phyloP scores from a whole-genome alignment of 2,329 filamentous ascomycete genomes.

The Sporothrix schenckii region DNA sequence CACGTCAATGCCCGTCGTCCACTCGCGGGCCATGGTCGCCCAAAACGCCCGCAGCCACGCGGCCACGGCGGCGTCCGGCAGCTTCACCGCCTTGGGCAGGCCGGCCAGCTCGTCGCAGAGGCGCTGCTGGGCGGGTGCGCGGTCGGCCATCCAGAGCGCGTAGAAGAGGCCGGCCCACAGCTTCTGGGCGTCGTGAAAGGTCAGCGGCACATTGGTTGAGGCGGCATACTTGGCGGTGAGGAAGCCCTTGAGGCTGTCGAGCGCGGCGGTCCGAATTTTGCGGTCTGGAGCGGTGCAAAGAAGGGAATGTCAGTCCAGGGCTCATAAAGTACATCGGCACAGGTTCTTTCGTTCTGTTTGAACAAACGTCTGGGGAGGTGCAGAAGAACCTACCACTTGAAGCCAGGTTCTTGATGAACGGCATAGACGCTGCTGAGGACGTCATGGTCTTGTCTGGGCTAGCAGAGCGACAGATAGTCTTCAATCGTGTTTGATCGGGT shows the following conservation, averaged over 20 bases:
- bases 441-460: slow-evolving; percentile 41
- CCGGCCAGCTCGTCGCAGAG: slow-evolving; percentile 77
- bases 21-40: slow-evolving; percentile 70
- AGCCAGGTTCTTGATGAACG: slow-evolving; percentile 81
- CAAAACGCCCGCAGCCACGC: slow-evolving; percentile 68
- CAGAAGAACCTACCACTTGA: slow-evolving; percentile 69
- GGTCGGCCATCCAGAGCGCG: slow-evolving; percentile 91
- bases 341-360: neutral
- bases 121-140: slow-evolving; percentile 80
- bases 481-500: neutral
- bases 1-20: slow-evolving; percentile 70
- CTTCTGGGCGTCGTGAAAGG: slow-evolving; percentile 74
- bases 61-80: slow-evolving; percentile 53
- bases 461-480: neutral
- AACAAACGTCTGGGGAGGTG: neutral
- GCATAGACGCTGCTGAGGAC: slow-evolving; percentile 56
- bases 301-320: neutral
- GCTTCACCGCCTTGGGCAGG: slow-evolving; percentile 50
- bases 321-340: neutral
- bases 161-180: slow-evolving; percentile 96
- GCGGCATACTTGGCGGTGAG: slow-evolving; percentile 59
- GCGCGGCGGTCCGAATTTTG: slow-evolving; percentile 73
- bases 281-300: slow-evolving; percentile 60
- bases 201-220: slow-evolving; percentile 55
- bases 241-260: slow-evolving; percentile 76